Percentiles rank a stretch among this genome's conserved stretches.
phyloP scores from a whole-genome alignment of 2,329 filamentous ascomycete species.

The Cordyceps pruinosa region DNA sequence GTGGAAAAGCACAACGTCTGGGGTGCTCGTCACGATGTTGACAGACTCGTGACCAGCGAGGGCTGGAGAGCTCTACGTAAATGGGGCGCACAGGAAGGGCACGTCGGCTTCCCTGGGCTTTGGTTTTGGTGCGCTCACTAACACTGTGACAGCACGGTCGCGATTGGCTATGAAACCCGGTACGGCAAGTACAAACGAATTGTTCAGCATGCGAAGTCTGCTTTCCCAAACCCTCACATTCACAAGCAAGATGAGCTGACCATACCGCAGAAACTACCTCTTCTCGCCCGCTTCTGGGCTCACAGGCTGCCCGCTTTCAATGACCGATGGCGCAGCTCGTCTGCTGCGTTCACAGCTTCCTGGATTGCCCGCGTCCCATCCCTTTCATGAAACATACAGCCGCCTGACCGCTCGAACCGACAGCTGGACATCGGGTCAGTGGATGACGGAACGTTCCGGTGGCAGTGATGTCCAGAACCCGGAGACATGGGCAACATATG shows the following conservation, averaged over 20 bases:
- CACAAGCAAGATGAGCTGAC: background rate
- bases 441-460: conserved; percentile 15
- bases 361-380: conserved; percentile 7
- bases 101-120: background rate
- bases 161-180: conserved; percentile 8
- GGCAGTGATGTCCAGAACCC: conserved; percentile 15
- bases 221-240: background rate
- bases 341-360: conserved; percentile 8
- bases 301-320: conserved; percentile 13
- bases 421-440: conserved; percentile 14
- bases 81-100: conserved; percentile 13
- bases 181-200: conserved; percentile 12
- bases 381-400: conserved; percentile 10
- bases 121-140: background rate
- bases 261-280: conserved; percentile 9
- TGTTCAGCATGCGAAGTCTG: conserved; percentile 12
- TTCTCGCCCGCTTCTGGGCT: conserved; percentile 10
- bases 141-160: conserved; percentile 2
- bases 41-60: conserved; percentile 14
- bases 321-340: conserved; percentile 13
- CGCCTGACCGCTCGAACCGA: conserved; percentile 6
- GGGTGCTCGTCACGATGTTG: conserved; percentile 11
- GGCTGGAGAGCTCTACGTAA: conserved; percentile 11
- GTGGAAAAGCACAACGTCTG: conserved; percentile 13
- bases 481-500: conserved; percentile 12